Evolutionary conservation across 441 rosid genomes (phyloP), one percentile per base, ranked within the genome.

Genomic region (Arabidopsis hybrid): DNA sequence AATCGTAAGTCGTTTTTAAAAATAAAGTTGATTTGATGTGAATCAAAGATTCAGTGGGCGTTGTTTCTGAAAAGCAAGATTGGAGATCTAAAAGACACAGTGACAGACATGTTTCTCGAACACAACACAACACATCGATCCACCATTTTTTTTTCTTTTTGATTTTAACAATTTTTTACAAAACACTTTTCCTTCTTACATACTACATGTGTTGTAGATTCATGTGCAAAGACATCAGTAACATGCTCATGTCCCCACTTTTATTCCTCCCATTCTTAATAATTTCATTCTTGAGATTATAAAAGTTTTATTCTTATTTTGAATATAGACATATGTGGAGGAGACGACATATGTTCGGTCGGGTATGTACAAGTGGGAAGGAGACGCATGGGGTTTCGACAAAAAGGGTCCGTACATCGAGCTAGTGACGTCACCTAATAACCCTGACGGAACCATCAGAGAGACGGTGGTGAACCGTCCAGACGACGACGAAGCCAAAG

Each of bases 381-480:
- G 99, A 1, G 97, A 92, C 74, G 99, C 94, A 0, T 66, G 72
- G 70, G 59, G 69, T 8, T 95, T 72, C 51, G 85, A 86, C 29
- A 84, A 84, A 58, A 81, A 86, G 2, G 92, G 81, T 42, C 85
- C 92, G 5, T 91, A 82, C 64, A 80, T 95, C 11, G 97, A 95
- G 82, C 46, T 91, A 9, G 83, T 91, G 8, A 89, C 89, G 4
- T 84, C 96, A 31, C 99, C 97, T 0, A 89, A 86, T 80, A 95
- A 95, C 70, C 99, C 99, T 0, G 99, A 95, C n/a, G 97, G 97
- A 17, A 55, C 85, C 12, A 78, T 81, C 26, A 80, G 92, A 60
- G 83, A 84, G 55, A 60, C 77, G 0, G 81, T 78, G 31, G 81
- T 78, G 69, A 78, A 78, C 73, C 76, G 76, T 35, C 77, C 73